These are phyloP conservation scores for Aureobasidium sp. DNA, from an alignment of 2,329 filamentous ascomycete species.

Conservation along the genomic window DNA sequence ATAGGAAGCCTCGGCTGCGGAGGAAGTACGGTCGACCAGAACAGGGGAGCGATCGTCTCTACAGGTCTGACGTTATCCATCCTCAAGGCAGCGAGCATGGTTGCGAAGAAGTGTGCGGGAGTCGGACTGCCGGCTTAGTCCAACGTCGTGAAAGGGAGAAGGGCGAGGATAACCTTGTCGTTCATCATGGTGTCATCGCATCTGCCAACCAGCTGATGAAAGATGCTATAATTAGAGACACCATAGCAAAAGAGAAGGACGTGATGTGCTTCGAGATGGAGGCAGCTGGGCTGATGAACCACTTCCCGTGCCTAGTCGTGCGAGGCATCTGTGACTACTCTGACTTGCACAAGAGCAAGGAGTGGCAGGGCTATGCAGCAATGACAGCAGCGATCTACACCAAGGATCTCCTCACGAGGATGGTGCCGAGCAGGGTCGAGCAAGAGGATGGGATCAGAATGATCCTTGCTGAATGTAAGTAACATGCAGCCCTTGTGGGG, in stretches of 20 bases:
- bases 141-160: not conserved
- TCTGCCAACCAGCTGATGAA: conserved; percentile 30
- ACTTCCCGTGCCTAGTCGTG: conserved; percentile 23
- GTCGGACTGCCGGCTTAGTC: not conserved
- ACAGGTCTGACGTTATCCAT: not conserved
- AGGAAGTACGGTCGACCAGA: not conserved
- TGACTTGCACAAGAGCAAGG: conserved; percentile 24
- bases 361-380: conserved; percentile 23
- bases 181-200: conserved; percentile 35
- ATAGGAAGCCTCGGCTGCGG: not conserved
- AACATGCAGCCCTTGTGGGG: no score
- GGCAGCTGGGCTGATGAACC: conserved; percentile 16
- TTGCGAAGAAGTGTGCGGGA: not conserved
- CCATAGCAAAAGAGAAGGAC: conserved; percentile 13
- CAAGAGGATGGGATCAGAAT: no score
- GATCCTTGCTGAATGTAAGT: no score
- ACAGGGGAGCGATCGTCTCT: not conserved
- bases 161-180: conserved; percentile 16
- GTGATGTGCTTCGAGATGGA: conserved; percentile 20
- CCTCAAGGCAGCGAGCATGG: not conserved
- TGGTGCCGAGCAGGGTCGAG: not conserved
- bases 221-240: conserved; percentile 10
- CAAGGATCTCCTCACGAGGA: conserved; percentile 18
- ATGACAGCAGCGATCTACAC: conserved; percentile 21
- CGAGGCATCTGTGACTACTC: conserved; percentile 24